Evolutionary conservation across 305 asterid genomes (phyloP), one percentile per base, ranked within the genome.

Genomic region (Solanum hybrid): DNA sequence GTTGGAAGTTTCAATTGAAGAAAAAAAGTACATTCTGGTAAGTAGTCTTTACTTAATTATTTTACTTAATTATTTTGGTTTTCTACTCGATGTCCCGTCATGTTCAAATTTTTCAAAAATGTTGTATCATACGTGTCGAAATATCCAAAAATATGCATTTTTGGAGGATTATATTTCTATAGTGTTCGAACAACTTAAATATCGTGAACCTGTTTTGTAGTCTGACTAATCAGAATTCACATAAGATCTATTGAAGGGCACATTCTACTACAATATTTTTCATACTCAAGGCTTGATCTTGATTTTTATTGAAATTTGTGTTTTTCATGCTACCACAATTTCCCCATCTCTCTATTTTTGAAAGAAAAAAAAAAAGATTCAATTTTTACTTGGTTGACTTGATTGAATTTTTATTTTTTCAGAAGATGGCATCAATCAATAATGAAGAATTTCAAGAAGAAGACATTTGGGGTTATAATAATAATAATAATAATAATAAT

Each of bases 381-480:
- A 32, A 17, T 32, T 17, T 76, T 32, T 76, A 76, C 38, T 27
- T 78, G 34, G 89, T 40, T 45, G 76, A 76, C 38, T 27, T 78
- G 34, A 90, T 40, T 45, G 76, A 88, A 89, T 87, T 35, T 35
- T 38, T 31, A 14, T 31, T 73, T 5, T 85, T 34, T 60, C 31
- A 87, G 60, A 45, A 36, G 32, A 92, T 90, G 93, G 82, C 91
- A 82, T 89, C 92, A 7, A 75, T 90, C 91, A 91, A 88, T 64
- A 91, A 93, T 34, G 96, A 94, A 82, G 98, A 95, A 82, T 92
- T 95, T 27, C 95, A 93, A 85, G 98, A 95, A 90, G 93, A 85
- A 17, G 96, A 94, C 75, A 87, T 94, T 24, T 95, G 96, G 97
- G 92, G 89, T 78, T 89, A 0, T 93, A 89, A 2, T 92, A 89